Evolutionary conservation across 768 basidiomycete species (phyloP).

Genomic region (Xerocomellus intermedius): DNA sequence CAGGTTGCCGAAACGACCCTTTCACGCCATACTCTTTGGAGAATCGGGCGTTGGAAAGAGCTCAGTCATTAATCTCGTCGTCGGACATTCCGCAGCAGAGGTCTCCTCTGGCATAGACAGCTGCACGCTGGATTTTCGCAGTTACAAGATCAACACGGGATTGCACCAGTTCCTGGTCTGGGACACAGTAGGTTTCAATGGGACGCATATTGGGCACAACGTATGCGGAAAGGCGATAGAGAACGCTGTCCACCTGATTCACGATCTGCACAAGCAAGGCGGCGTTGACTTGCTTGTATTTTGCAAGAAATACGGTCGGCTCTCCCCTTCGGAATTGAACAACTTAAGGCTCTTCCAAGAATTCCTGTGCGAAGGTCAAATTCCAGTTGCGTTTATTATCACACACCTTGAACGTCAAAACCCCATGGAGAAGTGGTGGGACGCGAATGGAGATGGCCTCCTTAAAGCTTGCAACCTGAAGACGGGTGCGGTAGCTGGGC

Average conservation of each 20-base stretch:
- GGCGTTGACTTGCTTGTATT: constrained; percentile 42
- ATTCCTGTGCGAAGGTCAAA: constrained; percentile 36
- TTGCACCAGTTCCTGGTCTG: constrained; percentile 25
- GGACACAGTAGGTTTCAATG: constrained; percentile 35
- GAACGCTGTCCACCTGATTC: constrained; percentile 30
- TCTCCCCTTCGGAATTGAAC: constrained; percentile 26
- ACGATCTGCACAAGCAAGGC: constrained; percentile 23
- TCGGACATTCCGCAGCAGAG: constrained; percentile 19
- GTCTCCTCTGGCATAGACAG: constrained; percentile 28
- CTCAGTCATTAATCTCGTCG: constrained; percentile 41
- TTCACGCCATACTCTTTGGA: constrained; percentile 40
- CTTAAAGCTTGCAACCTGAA: constrained; percentile 8
- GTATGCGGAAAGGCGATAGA: constrained; percentile 19
- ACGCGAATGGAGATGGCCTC: constrained; percentile 16
- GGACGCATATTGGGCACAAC: constrained; percentile 3
- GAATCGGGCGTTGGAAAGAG: constrained; percentile 42
- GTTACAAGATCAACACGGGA: constrained; percentile 25
- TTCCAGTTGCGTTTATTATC: constrained; percentile 40
- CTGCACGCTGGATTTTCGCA: constrained; percentile 33
- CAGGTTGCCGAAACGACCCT: constrained; percentile 9
- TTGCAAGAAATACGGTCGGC: constrained; percentile 32
- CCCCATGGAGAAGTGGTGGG: constrained; percentile 36
- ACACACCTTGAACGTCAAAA: constrained; percentile 36
- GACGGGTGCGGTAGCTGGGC: constrained; percentile 16
- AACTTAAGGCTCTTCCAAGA: constrained; percentile 38